Conservation (phyloP, 495 filamentous ascomycete species). For the Aspergillus nidulans region DNA sequence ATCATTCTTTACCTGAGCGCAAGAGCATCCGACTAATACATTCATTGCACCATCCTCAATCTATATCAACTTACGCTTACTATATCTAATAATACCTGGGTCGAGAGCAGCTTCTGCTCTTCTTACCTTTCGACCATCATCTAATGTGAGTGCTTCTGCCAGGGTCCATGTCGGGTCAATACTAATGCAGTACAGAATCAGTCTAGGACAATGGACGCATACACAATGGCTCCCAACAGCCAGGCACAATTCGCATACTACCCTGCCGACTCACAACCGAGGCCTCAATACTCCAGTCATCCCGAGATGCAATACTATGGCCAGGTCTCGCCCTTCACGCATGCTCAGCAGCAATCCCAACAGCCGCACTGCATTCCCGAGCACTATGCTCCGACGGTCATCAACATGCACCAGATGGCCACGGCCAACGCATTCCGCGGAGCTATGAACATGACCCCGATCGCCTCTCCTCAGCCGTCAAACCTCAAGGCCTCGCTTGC, state of each 20-base stretch:
- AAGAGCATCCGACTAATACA: conserved; percentile 18
- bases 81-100: conserved; percentile 20
- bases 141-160: conserved; percentile 14
- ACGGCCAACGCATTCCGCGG: conserved; percentile 56
- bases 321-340: conserved; percentile 2
- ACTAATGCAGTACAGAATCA: neutral
- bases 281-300: conserved; percentile 70
- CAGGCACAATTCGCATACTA: conserved; percentile 91
- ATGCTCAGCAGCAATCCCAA: conserved; percentile 35
- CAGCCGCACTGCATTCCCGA: conserved; percentile 32
- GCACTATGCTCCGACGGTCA: conserved; percentile 41
- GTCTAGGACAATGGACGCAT: conserved; percentile 50
- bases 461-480: conserved; percentile 73
- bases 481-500: conserved; percentile 72
- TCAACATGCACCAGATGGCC: conserved; percentile 73
- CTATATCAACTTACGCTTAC: conserved; percentile 7
- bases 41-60: conserved; percentile 21
- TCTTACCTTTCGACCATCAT: conserved; percentile 3
- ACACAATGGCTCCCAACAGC: conserved; percentile 48
- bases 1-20: conserved; percentile 20
- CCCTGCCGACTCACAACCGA: conserved; percentile 65
- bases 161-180: neutral
- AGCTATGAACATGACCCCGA: conserved; percentile 62
- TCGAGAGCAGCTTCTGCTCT: conserved; percentile 10
- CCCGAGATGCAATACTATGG: conserved; percentile 40